These are phyloP conservation scores for Grosmannia penicillata DNA, from an alignment of 2,329 filamentous ascomycete species.

Conservation along the genomic window DNA sequence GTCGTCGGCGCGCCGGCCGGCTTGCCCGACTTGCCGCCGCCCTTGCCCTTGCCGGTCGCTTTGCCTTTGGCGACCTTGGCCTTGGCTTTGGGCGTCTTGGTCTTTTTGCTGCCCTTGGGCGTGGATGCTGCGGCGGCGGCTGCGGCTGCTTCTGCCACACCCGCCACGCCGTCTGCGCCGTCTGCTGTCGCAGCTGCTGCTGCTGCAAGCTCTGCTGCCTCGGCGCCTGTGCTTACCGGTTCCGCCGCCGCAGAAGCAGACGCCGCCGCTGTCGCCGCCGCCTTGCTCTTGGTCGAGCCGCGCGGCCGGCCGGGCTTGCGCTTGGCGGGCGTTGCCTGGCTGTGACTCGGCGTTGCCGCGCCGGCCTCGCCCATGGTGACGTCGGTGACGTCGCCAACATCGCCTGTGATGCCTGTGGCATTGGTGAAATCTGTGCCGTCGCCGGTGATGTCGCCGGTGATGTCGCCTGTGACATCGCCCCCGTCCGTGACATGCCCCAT, in stretches of 20 bases:
- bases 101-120: neutral
- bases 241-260: neutral
- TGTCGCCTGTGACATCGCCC: constrained; percentile 1
- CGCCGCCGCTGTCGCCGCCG: neutral
- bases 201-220: neutral
- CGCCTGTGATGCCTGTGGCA: too few species aligned
- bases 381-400: neutral
- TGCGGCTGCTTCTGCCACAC: neutral
- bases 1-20: neutral
- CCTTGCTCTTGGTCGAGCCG: neutral
- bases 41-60: neutral
- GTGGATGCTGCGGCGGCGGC: neutral
- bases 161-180: neutral
- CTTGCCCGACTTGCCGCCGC: neutral
- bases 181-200: neutral
- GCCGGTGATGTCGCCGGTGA: neutral
- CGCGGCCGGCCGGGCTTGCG: too few species aligned
- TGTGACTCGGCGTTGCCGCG: neutral
- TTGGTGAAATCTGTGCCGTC: too few species aligned
- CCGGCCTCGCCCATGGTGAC: neutral
- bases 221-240: too few species aligned
- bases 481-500: constrained; percentile 7
- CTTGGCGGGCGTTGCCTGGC: neutral
- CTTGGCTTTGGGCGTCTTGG: neutral
- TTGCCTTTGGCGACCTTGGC: neutral